phyloP scores from a whole-genome alignment of 768 basidiomycete genomes.

The Termitomyces sp. region DNA sequence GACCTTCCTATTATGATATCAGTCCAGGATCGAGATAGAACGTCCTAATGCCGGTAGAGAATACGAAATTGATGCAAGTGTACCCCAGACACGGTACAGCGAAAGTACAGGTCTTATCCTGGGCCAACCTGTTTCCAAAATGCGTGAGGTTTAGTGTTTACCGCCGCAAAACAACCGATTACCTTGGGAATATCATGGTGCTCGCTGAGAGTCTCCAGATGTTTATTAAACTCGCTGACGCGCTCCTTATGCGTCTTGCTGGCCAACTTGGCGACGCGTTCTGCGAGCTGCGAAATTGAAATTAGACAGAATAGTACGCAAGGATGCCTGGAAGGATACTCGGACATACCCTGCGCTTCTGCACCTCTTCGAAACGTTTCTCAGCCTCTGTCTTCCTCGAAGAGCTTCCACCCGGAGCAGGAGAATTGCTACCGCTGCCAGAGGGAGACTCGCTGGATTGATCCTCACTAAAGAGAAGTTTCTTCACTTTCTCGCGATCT shows the following conservation, averaged over 20 bases:
- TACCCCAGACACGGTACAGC: slow-evolving; percentile 3
- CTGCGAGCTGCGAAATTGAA: slow-evolving; percentile 47
- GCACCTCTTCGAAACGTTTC: slow-evolving; percentile 83
- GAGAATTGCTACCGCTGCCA: slow-evolving; percentile 57
- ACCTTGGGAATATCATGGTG: slow-evolving; percentile 96
- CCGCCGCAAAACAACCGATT: slow-evolving; percentile 14
- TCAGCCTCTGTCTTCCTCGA: slow-evolving; percentile 83
- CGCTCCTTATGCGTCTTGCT: slow-evolving; percentile 91
- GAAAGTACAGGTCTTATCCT: slow-evolving; percentile 49
- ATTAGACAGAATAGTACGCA: slow-evolving; percentile 2
- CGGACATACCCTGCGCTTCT: slow-evolving; percentile 64
- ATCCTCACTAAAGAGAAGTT: slow-evolving; percentile 43
- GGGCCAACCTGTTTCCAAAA: slow-evolving; percentile 64
- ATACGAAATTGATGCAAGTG: not conserved
- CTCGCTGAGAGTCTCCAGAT: slow-evolving; percentile 83
- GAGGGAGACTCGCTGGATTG: slow-evolving; percentile 41
- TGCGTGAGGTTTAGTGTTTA: slow-evolving; percentile 7
- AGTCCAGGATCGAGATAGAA: not conserved
- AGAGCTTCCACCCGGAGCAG: slow-evolving; percentile 43
- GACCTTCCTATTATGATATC: not conserved
- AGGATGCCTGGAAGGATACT: not conserved
- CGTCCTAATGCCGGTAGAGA: slow-evolving; percentile 1
- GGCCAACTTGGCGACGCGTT: slow-evolving; percentile 72
- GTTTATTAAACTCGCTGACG: slow-evolving; percentile 83
- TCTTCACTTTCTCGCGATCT: slow-evolving; percentile 45